These are phyloP conservation scores for Chromosphaera perkinsii DNA, from an alignment of 208 protist genomes.

Conservation along the genomic window DNA sequence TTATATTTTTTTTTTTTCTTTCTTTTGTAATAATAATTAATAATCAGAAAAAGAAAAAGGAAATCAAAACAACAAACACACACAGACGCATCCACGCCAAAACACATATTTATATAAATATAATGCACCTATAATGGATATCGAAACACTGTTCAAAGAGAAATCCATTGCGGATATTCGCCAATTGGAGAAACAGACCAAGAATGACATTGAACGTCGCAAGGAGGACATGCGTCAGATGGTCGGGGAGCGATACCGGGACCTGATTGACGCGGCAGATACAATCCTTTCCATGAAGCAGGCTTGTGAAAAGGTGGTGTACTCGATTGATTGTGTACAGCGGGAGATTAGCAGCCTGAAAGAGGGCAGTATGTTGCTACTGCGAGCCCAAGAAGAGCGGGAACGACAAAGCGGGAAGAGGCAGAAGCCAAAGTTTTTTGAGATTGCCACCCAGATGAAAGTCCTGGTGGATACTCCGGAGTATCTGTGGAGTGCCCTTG, in stretches of 20 bases:
- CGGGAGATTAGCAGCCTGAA: background rate
- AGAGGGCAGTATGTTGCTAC: background rate
- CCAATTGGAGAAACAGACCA: no score
- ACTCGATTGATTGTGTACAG: constrained; percentile 10
- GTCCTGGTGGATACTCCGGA: constrained; percentile 32
- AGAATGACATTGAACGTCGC: constrained; percentile 22
- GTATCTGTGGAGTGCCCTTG: constrained; percentile 26
- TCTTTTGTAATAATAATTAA: no score
- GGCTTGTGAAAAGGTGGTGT: background rate
- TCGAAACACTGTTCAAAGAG: no score
- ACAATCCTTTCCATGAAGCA: constrained; percentile 23
- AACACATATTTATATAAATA: no score
- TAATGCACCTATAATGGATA: no score
- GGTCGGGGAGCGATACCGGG: constrained; percentile 33
- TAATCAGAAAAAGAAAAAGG: no score
- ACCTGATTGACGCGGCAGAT: constrained; percentile 32
- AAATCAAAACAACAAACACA: no score
- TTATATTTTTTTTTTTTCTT: no score
- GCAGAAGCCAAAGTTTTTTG: background rate
- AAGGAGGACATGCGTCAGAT: constrained; percentile 27
- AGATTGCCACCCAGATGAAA: constrained; percentile 23
- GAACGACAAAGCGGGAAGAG: background rate
- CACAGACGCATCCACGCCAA: no score
- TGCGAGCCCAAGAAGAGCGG: background rate
- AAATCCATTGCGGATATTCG: no score